These are phyloP conservation scores for Globisporangium sylvaticum DNA, from an alignment of 352 stramenopile genomes.

Conservation along the genomic window DNA sequence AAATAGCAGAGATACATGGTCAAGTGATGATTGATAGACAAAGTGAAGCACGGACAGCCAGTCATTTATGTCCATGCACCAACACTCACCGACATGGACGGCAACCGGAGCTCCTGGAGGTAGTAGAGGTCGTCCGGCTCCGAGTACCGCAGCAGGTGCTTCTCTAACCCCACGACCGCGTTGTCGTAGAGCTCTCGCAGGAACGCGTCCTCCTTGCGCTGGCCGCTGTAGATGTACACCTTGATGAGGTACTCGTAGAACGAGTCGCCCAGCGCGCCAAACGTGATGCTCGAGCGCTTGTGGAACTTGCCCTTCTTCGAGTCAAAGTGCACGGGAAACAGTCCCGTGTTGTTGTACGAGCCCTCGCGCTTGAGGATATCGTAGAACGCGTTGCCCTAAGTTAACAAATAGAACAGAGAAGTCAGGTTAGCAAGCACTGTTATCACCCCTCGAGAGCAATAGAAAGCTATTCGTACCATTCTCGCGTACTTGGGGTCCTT, in stretches of 20 bases:
- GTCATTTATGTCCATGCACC: not conserved
- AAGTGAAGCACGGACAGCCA: not conserved
- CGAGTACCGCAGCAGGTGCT: slow-evolving; percentile 84
- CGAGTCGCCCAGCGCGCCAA: slow-evolving; percentile 94
- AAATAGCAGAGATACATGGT: not conserved
- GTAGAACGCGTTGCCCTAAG: slow-evolving; percentile 76
- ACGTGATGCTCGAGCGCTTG: slow-evolving; percentile 58
- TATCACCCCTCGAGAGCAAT: not conserved
- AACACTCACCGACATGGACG: slow-evolving; percentile 23
- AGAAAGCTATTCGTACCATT: slow-evolving; percentile 26
- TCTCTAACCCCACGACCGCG: slow-evolving; percentile 91
- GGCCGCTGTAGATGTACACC: slow-evolving; percentile 95
- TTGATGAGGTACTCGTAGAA: slow-evolving; percentile 99
- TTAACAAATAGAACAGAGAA: not conserved
- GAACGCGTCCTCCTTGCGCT: slow-evolving; percentile 53
- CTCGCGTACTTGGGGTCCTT: slow-evolving; percentile 67
- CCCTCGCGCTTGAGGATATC: slow-evolving; percentile 63
- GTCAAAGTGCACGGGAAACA: slow-evolving; percentile 88
- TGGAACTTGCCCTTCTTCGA: slow-evolving; percentile 28
- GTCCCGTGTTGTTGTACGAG: slow-evolving; percentile 69
- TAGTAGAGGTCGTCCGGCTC: slow-evolving; percentile 61
- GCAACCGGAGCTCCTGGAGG: slow-evolving; percentile 54
- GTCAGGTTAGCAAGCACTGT: not conserved
- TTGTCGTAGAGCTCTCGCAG: slow-evolving; percentile 91
- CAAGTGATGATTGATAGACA: not conserved